Evolutionary conservation across 1,139 yeast species (phyloP), one percentile per base, ranked within the genome.

Genomic region (Diutina scorzettiae): DNA sequence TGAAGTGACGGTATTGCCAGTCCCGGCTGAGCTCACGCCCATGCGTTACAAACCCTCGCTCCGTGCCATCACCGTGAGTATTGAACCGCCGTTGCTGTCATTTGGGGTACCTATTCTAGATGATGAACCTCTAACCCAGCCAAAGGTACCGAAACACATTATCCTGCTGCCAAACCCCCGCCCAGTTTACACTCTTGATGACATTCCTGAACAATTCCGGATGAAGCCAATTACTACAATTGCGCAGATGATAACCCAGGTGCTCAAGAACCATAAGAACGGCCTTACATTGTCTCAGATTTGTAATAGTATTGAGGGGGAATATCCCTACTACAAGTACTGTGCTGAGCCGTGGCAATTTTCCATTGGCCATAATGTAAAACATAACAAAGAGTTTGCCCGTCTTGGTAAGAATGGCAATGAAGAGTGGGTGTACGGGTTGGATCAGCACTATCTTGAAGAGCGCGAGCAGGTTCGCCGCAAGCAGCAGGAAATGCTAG

Each of bases 341-440:
- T 87, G 96, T 54, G 87, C 94, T 1, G 95, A 87, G 58, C 97
- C 97, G 2, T 91, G 99, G 99, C 98, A 91, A 62, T 81, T 85
- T 54, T 76, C 94, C 1, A 94, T 91, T 14, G 73, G 93, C 41
- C 98, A 91, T 61, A 87, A 86, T 53, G 68, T 91, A 37, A 81
- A 89, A 20, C 68, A 86, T 50, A 87, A 87, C 60, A 86, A 86
- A 60, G 78, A 89, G 7, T 91, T 91, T 63, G 73, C 78, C 45
- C 78, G 82, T 51, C 78, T 82, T 8, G 70, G 80, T 28, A 61
- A 85, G 51, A 85, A 81, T 49, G 81, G 79, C 55, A 34, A 36
- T n/a, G 57, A 52, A 25, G 96, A 95, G 46, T 87, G 95, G 91
- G 64, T 84, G 31, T 91, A 95, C 93, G 87, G 89, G 4, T 66